Base-by-base conservation (phyloP, 2,329 filamentous ascomycete genomes). In the Onygena corvina region DNA sequence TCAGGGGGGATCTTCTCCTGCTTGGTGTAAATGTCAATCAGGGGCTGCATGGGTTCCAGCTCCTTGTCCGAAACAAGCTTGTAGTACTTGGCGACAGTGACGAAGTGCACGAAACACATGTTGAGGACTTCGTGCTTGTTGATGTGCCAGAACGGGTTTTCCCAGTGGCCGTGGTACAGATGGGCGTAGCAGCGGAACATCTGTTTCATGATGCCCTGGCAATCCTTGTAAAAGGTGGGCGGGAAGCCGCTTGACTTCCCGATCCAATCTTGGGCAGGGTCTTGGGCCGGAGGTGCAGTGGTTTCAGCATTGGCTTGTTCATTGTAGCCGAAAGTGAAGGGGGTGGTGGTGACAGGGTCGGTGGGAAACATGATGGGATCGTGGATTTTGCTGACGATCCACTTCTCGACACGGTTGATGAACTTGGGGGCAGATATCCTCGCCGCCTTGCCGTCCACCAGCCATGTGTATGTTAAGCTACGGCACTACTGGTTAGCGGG, bases 101-200 rank as follows among this genome's bases (percentile, higher is more conserved):
- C 76, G 58, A 90, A 92, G 70, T 90, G 85, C 40, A 84, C 85
- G 66, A 92, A 92, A 67, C 84, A 88, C 65, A 84, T 88, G 73
- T 92, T 92, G 53, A 90, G 75, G 59, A 86, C 83, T 64, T 88
- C 66, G 49, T 71, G 68, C 51, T 70, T 69, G 69, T 85, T 87
- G 56, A 90, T 75, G 65, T 89, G 83, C 69, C 87, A 90, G 67
- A 88, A 87, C 3, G 84, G 84, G 57, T 87, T 84, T 53, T 81
- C 72, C 67, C 86, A 98, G 68, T 98, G 92, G 50, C 89, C 86
- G 77, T 94, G 95, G 74, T 98, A 98, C 53, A 98, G 80, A 68
- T 98, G 92, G 44, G 92, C 84, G 63, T 98, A 98, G 58, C 95
- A 90, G 52, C 92, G 85, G 75, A 98, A 96, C 84, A 98, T 96